A percentile compares a stretch with the other conserved stretches of the same genome.
phyloP scores from a whole-genome alignment of 2,329 filamentous ascomycete genomes.

The Fusarium verrucosum region DNA sequence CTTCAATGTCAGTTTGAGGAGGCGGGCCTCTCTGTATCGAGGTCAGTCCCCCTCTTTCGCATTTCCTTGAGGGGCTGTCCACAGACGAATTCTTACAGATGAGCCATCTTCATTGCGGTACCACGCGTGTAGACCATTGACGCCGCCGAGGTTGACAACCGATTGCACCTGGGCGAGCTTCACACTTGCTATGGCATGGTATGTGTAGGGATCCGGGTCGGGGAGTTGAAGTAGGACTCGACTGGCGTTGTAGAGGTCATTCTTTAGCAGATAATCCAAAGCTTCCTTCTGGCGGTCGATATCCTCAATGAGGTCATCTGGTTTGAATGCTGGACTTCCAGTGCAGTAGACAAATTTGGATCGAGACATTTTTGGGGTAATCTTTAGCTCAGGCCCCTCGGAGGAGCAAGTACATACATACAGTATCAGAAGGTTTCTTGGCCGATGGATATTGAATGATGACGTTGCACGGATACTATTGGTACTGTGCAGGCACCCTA shows the following conservation, averaged over 20 bases:
- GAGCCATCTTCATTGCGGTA: constrained; percentile 54
- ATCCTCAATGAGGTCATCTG: constrained; percentile 53
- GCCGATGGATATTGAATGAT: constrained; percentile 13
- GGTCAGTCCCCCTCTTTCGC: constrained; percentile 20
- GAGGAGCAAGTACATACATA: no score
- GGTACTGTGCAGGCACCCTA: constrained; percentile 1
- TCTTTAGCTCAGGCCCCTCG: neutral
- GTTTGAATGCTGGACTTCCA: constrained; percentile 56
- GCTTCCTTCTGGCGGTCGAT: constrained; percentile 50
- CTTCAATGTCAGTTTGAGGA: constrained; percentile 65
- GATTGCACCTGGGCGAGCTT: constrained; percentile 60
- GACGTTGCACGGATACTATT: constrained; percentile 23
- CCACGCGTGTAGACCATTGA: constrained; percentile 60
- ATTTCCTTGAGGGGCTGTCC: neutral
- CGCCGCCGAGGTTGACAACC: constrained; percentile 54
- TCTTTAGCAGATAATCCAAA: constrained; percentile 50
- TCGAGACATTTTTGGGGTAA: constrained; percentile 41
- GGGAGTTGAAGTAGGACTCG: constrained; percentile 56
- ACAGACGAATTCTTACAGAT: constrained; percentile 42
- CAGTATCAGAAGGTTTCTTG: constrained; percentile 14
- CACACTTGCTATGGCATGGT: constrained; percentile 62
- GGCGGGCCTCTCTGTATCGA: constrained; percentile 56
- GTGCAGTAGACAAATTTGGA: constrained; percentile 53
- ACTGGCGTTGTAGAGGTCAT: constrained; percentile 59
- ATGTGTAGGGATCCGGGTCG: constrained; percentile 57